Conservation (phyloP, 805 yeast genomes). For the Helenozyma baotianmanensis region DNA sequence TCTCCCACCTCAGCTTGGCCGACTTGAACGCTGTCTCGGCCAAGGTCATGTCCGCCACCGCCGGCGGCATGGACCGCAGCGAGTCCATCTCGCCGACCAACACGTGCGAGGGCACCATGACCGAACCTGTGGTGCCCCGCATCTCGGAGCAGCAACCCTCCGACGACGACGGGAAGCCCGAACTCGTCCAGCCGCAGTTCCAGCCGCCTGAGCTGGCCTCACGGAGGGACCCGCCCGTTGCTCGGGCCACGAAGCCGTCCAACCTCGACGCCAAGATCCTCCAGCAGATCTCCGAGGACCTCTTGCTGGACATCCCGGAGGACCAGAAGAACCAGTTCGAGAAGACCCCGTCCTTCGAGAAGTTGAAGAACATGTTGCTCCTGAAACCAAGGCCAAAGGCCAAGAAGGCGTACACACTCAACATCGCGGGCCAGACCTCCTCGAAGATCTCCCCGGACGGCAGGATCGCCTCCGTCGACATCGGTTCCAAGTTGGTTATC, state of each 20-base stretch:
- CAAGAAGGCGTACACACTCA: conserved; percentile 75
- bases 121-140: too few species aligned
- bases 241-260: conserved; percentile 1
- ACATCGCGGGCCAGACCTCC: conserved; percentile 87
- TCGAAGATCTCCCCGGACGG: conserved; percentile 79
- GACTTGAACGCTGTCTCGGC: conserved; percentile 23
- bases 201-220: too few species aligned
- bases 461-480: conserved; percentile 56
- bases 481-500: conserved; percentile 71
- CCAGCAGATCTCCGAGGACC: conserved; percentile 24
- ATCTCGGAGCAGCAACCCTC: too few species aligned
- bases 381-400: conserved; percentile 36
- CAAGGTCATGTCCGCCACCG: not conserved
- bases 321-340: conserved; percentile 34
- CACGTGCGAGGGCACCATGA: conserved; percentile 1
- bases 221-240: too few species aligned
- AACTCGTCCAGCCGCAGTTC: too few species aligned
- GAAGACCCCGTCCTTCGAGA: conserved; percentile 39
- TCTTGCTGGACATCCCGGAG: conserved; percentile 30
- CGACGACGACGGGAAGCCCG: too few species aligned
- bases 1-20: conserved; percentile 37
- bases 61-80: conserved; percentile 6
- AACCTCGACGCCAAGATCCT: conserved; percentile 13
- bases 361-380: conserved; percentile 30
- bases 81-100: conserved; percentile 21